Conservation (phyloP, 805 yeast genomes). For the Henningerozyma blattae region DNA sequence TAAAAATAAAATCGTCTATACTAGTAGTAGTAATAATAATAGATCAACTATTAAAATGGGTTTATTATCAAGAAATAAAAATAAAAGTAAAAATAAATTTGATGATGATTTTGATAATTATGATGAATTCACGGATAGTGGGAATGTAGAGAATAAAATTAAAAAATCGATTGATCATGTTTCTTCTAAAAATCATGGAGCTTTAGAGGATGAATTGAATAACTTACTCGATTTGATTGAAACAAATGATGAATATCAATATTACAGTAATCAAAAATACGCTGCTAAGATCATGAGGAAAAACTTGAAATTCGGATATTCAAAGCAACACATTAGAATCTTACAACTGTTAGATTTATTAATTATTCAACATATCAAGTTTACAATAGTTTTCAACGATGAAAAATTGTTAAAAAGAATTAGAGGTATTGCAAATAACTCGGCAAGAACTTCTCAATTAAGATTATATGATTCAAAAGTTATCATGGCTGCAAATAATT, state of each 20-base stretch:
- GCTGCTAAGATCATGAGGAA: constrained; percentile 88
- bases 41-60: too few relatives aligned
- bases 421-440: constrained; percentile 19
- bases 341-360: constrained; percentile 50
- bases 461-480: constrained; percentile 29
- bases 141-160: too few relatives aligned
- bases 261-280: constrained; percentile 36
- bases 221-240: not conserved
- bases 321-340: constrained; percentile 54
- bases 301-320: constrained; percentile 70
- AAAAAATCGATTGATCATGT: too few relatives aligned
- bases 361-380: constrained; percentile 26
- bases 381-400: constrained; percentile 50
- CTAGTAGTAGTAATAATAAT: too few relatives aligned
- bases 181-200: too few relatives aligned
- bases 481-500: constrained; percentile 28
- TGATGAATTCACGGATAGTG: too few relatives aligned
- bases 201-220: not conserved
- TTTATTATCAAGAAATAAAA: too few relatives aligned
- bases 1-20: too few relatives aligned
- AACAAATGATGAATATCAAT: constrained; percentile 8
- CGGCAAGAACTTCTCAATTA: not conserved
- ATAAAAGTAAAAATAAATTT: too few relatives aligned
- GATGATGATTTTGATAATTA: too few relatives aligned
- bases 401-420: constrained; percentile 54